phyloP scores from a whole-genome alignment of 208 protist genomes.

The Angomonas deanei region DNA sequence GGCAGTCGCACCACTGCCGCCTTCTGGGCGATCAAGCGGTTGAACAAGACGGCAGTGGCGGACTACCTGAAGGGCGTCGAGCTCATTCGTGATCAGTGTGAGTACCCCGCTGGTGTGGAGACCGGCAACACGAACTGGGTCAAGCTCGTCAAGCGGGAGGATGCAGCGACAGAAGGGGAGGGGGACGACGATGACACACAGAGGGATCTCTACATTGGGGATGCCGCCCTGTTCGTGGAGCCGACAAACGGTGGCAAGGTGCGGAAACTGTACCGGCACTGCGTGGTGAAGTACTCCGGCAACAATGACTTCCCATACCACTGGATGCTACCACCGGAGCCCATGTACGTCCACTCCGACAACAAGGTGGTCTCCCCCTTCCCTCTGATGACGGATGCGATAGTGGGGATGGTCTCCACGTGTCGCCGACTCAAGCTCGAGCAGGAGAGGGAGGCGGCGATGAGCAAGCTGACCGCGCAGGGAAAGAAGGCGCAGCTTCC shows the following conservation, averaged over 20 bases:
- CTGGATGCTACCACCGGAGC: constrained; percentile 75
- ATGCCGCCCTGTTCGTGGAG: constrained; percentile 60
- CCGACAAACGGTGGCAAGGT: constrained; percentile 45
- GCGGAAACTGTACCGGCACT: constrained; percentile 54
- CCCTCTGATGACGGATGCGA: constrained; percentile 60
- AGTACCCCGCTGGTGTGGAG: background rate
- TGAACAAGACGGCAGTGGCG: constrained; percentile 36
- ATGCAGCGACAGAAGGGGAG: constrained; percentile 14
- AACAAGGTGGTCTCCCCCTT: constrained; percentile 46
- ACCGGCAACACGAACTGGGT: background rate
- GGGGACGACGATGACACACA: background rate
- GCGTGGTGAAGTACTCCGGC: constrained; percentile 37
- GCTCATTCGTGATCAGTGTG: background rate
- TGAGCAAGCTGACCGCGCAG: background rate
- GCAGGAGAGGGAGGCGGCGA: background rate
- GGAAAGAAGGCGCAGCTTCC: background rate
- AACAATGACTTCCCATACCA: constrained; percentile 52
- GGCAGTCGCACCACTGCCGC: constrained; percentile 53
- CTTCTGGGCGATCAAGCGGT: constrained; percentile 53
- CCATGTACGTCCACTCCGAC: constrained; percentile 57
- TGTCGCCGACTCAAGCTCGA: constrained; percentile 5
- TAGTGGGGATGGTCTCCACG: constrained; percentile 55
- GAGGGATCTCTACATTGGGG: constrained; percentile 27
- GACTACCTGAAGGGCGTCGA: background rate
- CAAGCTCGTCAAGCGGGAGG: background rate